Evolutionary conservation across 805 yeast species (phyloP).

Genomic region (Brettanomyces custersianus): DNA sequence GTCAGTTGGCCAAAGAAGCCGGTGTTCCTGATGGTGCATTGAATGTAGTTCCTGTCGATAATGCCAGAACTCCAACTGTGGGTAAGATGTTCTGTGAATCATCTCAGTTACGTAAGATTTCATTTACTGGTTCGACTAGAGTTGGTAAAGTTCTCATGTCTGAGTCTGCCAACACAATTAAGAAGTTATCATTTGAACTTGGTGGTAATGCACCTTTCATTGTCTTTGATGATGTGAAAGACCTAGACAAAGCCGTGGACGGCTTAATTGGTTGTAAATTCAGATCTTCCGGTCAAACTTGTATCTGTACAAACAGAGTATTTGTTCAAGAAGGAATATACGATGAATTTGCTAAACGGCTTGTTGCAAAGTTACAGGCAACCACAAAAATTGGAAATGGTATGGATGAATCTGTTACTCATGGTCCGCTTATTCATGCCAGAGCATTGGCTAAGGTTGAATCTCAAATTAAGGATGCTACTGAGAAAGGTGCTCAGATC

Average conservation of each 20-base stretch:
- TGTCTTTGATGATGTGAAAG: constrained; percentile 58
- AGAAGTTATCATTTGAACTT: constrained; percentile 63
- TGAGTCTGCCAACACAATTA: constrained; percentile 51
- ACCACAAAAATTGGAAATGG: constrained; percentile 57
- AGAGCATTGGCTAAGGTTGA: constrained; percentile 51
- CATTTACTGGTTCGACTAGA: constrained; percentile 72
- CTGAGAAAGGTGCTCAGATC: constrained; percentile 48
- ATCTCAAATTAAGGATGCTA: constrained; percentile 54
- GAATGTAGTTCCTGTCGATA: constrained; percentile 48
- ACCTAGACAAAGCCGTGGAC: constrained; percentile 52
- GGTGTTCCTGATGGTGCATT: constrained; percentile 66
- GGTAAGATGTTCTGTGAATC: constrained; percentile 52
- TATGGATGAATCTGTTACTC: constrained; percentile 45
- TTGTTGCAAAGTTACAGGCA: constrained; percentile 32
- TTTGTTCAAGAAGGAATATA: constrained; percentile 54
- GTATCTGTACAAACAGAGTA: constrained; percentile 67
- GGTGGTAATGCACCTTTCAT: constrained; percentile 81
- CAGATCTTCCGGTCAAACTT: constrained; percentile 71
- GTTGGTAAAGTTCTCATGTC: constrained; percentile 61
- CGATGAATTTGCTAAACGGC: constrained; percentile 43
- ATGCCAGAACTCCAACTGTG: constrained; percentile 29
- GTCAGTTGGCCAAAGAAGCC: constrained; percentile 49
- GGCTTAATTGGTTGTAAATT: constrained; percentile 58
- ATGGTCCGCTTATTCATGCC: constrained; percentile 64
- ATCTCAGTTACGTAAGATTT: constrained; percentile 48